Percentiles rank a stretch among this genome's conserved stretches.
Evolutionary conservation across 2,329 filamentous ascomycete genomes (phyloP).

Genomic region (Fusarium protoensiforme): DNA sequence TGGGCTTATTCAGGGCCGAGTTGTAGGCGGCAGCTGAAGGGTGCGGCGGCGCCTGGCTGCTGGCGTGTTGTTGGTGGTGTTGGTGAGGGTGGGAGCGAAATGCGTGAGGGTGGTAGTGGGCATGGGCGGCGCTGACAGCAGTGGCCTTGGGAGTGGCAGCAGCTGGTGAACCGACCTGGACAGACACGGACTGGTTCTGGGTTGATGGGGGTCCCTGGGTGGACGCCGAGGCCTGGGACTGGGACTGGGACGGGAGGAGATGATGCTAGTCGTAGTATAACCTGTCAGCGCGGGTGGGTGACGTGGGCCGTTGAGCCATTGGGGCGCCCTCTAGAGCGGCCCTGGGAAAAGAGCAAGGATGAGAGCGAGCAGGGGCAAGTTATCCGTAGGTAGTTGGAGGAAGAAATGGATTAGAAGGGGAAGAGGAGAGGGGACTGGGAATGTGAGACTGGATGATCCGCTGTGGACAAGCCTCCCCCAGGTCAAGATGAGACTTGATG

Average conservation of each 20-base stretch:
- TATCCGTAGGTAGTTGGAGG: conserved; percentile 2
- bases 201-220: conserved; percentile 22
- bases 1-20: conserved; percentile 36
- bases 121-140: conserved; percentile 8
- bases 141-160: conserved; percentile 12
- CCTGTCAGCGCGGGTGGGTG: conserved; percentile 43
- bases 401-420: not conserved
- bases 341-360: conserved; percentile 21
- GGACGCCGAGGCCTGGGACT: conserved; percentile 6
- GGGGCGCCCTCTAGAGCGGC: conserved; percentile 9
- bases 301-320: conserved; percentile 42
- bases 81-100: conserved; percentile 33
- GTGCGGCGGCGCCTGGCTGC: conserved; percentile 31
- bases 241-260: conserved; percentile 28
- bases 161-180: conserved; percentile 19
- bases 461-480: conserved; percentile 28
- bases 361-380: conserved; percentile 16
- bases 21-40: conserved; percentile 35
- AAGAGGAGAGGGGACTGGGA: not conserved
- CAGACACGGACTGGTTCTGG: not conserved
- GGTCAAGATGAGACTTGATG: conserved; percentile 35
- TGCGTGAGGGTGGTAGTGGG: conserved; percentile 27
- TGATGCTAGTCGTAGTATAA: conserved; percentile 35
- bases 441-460: conserved; percentile 13
- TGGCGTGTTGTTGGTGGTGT: conserved; percentile 31